Conservation (phyloP, 306 rosid species). For the Acacia melanoxylon region DNA sequence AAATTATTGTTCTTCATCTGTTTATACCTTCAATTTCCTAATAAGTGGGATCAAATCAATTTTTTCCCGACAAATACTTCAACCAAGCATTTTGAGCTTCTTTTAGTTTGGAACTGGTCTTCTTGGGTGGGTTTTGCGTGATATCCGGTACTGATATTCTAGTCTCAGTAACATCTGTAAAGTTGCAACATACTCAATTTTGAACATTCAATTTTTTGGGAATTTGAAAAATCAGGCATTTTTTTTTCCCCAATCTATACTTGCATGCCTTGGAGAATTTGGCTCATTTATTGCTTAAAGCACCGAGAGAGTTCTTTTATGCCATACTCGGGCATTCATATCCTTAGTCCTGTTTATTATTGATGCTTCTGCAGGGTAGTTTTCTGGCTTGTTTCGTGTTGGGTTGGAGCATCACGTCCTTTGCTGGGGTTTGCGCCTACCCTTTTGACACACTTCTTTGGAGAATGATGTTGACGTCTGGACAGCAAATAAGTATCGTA, state of each 20-base stretch:
- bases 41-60: no score
- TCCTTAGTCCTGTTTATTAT: slow-evolving; percentile 12
- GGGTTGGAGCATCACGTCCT: slow-evolving; percentile 90
- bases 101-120: slow-evolving; percentile 7
- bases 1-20: no score
- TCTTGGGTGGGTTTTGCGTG: slow-evolving; percentile 10
- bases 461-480: slow-evolving; percentile 95
- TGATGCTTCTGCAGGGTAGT: slow-evolving; percentile 60
- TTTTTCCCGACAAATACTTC: no score
- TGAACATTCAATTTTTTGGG: slow-evolving; percentile 28
- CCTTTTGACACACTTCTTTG: slow-evolving; percentile 90
- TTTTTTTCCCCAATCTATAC: background rate
- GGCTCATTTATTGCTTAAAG: slow-evolving; percentile 12
- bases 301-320: slow-evolving; percentile 17
- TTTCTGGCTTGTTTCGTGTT: slow-evolving; percentile 86
- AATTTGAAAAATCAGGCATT: background rate
- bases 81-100: slow-evolving; percentile 1
- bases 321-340: background rate
- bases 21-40: no score
- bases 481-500: slow-evolving; percentile 69
- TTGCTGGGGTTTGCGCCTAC: slow-evolving; percentile 86
- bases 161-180: background rate
- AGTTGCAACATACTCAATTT: background rate
- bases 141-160: background rate
- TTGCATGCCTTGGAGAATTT: background rate